Evolutionary conservation across 1,284 basidiomycete genomes (phyloP).

Genomic region (Sporisorium scitamineum): DNA sequence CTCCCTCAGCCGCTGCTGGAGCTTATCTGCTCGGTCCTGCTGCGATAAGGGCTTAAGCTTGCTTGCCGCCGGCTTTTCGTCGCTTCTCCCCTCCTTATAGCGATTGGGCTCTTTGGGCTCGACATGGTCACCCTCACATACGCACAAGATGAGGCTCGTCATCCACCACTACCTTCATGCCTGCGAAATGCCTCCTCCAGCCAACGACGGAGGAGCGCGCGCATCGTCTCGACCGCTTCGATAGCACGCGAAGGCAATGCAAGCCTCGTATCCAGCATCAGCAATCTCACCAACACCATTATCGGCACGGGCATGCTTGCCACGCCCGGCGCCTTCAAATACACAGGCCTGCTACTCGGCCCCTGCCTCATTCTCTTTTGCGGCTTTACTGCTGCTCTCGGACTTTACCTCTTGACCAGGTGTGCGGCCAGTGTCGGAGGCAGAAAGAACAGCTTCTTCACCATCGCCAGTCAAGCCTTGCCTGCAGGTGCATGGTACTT

Average conservation of each 20-base stretch:
- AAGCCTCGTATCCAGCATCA: slow-evolving; percentile 58
- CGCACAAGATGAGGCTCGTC: slow-evolving; percentile 23
- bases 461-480: slow-evolving; percentile 57
- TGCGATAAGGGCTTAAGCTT: background rate
- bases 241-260: slow-evolving; percentile 40
- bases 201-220: slow-evolving; percentile 9
- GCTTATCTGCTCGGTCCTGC: background rate
- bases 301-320: slow-evolving; percentile 68
- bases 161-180: slow-evolving; percentile 12
- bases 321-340: slow-evolving; percentile 70
- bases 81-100: background rate
- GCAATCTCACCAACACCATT: slow-evolving; percentile 69
- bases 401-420: slow-evolving; percentile 86
- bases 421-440: slow-evolving; percentile 82
- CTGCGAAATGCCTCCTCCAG: slow-evolving; percentile 1
- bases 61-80: background rate
- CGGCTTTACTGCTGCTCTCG: slow-evolving; percentile 82
- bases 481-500: slow-evolving; percentile 85
- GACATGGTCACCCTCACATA: slow-evolving; percentile 39
- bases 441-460: slow-evolving; percentile 55
- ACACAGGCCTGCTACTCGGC: slow-evolving; percentile 75
- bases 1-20: background rate
- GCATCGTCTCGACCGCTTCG: slow-evolving; percentile 43
- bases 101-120: background rate
- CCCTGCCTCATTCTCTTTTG: slow-evolving; percentile 89